Base-by-base conservation (phyloP, 1,139 yeast species). In the Taphrina wiesneri region DNA sequence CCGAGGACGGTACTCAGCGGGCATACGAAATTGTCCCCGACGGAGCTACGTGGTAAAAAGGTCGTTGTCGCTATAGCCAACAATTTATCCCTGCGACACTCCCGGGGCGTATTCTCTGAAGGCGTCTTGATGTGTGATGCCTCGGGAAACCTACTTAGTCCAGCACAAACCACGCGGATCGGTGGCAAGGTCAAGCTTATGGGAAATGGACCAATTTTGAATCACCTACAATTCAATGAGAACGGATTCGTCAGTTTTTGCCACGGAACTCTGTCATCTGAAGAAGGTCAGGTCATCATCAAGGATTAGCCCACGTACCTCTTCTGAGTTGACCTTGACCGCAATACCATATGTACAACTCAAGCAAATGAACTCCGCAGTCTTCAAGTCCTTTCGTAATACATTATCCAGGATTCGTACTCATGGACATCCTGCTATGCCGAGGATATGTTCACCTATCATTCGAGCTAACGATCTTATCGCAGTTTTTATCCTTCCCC, bases 1-100 rank as follows among this genome's bases (percentile, higher is more conserved):
- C 63, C 63, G 13, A 43, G 66, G 26, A 62, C 66, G 6, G 23
- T 62, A 25, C 30, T 53, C 19, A 47, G 57, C n/a, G 61, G 66
- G 32, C 54, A 47, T 3, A 30, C 19, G 26, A 32, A 23, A 4
- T 34, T 28, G 25, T 23, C 52, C 5, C 39, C 56, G 4, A 13
- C 7, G 13, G 47, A 53, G 7, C 25, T 61, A 23, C 39, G 30
- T 19, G 66, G 61, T 4, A 53, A 32, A 25, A 32, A 25, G n/a
- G 49, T 46, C 2, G 56, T 62, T 2, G 66, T 62, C 28, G 66
- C 56, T 19, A 30, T 49, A 28, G 34, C 26, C 36, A 51, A 46
- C 23, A 62, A 62, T 19, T 53, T 62, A 13, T 56, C 66, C 19
- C 19, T 46, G 11, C 53, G 54, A 19, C 46, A 62, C 19, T 41